Evolutionary conservation across 2,329 filamentous ascomycete species (phyloP).

Genomic region (Fusarium torulosum): DNA sequence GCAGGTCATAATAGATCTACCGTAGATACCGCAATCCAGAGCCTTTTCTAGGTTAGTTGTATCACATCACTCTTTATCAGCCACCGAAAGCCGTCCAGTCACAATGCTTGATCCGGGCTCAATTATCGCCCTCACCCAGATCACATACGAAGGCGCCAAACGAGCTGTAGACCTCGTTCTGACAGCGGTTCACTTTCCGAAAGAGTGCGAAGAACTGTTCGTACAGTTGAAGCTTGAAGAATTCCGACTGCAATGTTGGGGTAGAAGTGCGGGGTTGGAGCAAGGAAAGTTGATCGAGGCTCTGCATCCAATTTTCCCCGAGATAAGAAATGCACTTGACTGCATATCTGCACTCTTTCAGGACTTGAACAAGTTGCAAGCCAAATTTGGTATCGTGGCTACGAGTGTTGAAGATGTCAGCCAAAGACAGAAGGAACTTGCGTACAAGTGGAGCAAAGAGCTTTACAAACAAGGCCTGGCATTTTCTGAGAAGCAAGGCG

Average conservation of each 20-base stretch:
- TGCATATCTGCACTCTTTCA: not conserved
- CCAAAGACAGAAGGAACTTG: not conserved
- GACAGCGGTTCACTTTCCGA: not conserved
- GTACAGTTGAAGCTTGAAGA: constrained; percentile 5
- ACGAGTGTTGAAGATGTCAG: not conserved
- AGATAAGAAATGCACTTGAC: not conserved
- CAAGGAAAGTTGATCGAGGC: constrained; percentile 1
- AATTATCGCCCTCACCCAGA: constrained; percentile 2
- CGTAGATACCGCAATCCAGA: no score
- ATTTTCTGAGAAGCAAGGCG: not conserved
- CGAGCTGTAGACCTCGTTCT: not conserved
- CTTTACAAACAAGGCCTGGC: not conserved
- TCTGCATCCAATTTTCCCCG: not conserved
- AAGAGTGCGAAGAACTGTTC: not conserved
- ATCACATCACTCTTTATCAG: no score
- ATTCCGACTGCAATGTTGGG: constrained; percentile 8
- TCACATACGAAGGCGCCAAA: constrained; percentile 5
- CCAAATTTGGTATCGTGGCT: not conserved
- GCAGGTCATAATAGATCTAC: no score
- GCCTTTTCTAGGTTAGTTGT: no score
- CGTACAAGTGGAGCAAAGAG: constrained; percentile 1
- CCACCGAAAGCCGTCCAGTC: no score
- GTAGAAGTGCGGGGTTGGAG: constrained; percentile 6
- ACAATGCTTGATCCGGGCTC: constrained; percentile 5
- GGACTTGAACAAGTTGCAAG: not conserved